These are phyloP conservation scores for fission yeast (Schizosaccharomyces pombe) DNA, from an alignment of 805 yeast genomes.

Conservation along the genomic window DNA sequence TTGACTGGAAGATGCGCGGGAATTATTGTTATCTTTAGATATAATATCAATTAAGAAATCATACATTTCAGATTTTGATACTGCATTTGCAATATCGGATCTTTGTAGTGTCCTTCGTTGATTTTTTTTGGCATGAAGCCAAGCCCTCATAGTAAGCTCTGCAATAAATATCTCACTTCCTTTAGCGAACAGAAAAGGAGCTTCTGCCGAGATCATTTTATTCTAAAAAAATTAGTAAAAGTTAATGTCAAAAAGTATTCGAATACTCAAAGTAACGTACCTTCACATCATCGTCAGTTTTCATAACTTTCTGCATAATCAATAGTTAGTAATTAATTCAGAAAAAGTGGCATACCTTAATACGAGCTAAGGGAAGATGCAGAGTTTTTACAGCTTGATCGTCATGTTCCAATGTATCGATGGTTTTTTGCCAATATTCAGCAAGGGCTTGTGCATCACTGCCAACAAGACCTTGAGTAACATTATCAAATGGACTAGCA, in stretches of 20 bases:
- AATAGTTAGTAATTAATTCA: too few relatives aligned
- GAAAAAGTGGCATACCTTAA: too few relatives aligned
- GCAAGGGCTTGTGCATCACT: constrained; percentile 69
- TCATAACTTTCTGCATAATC: constrained; percentile 13
- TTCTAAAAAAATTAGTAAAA: too few relatives aligned
- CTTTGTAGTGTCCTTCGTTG: constrained; percentile 85
- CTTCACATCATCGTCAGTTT: constrained; percentile 25
- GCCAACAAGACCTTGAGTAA: constrained; percentile 76
- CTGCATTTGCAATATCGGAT: constrained; percentile 83
- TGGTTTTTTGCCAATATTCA: constrained; percentile 93
- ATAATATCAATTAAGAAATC: constrained; percentile 90
- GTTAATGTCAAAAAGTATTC: too few relatives aligned
- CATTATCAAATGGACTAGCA: constrained; percentile 52
- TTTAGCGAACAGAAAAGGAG: constrained; percentile 89
- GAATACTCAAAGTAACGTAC: too few relatives aligned
- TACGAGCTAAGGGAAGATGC: constrained; percentile 84
- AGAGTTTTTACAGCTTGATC: constrained; percentile 85
- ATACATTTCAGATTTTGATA: constrained; percentile 88
- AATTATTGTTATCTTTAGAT: constrained; percentile 53
- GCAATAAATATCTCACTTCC: constrained; percentile 95
- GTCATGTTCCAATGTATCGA: constrained; percentile 69
- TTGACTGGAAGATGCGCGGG: not conserved
- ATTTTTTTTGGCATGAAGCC: constrained; percentile 95
- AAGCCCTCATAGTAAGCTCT: constrained; percentile 91
- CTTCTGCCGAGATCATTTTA: constrained; percentile 96